Base-by-base conservation (phyloP, 495 filamentous ascomycete species). In the Tuber brumale region DNA sequence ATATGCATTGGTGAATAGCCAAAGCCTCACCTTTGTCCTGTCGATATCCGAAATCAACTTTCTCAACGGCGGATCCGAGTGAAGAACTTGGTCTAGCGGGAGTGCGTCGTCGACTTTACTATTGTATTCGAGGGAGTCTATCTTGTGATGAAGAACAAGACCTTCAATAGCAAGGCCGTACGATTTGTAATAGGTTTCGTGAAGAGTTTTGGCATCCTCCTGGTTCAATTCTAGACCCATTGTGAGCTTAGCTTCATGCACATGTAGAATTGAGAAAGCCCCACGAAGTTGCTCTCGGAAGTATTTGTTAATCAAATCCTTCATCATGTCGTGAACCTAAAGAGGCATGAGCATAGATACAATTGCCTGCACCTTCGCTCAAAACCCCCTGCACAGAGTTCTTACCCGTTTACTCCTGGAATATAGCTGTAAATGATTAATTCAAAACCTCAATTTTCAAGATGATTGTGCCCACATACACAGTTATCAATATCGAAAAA, bases 401-500 rank as follows among this genome's bases (percentile, higher is more conserved):
- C 43, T 0, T 70, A 75, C 71, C 57, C 70, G 80, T 83, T 72
- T 78, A 86, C 87, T 85, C 84, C 86, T 86, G 8, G 89, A 86
- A 75, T 90, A 90, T 39, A 90, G 85, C 87, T 89, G 69, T 61
- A 61, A 48, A 72, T 44, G 69, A n/a, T 69, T 19, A 48, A 81
- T 70, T 81, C 78, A 75, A 69, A 81, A 35, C 3, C 27, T 16
- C 19, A 27, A 19, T 37, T 18, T n/a, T n/a, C 27, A 43, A 69
- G 21, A 35, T 72, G 43, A 39, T n/a, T 12, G 46, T 21, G 73
- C 71, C 41, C 75, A 88, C 89, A 77, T 86, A 92, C 90, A 85
- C 96, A 98, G 81, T 99, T 99, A 88, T 99, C 96, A 83, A 99
- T 97, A 82, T 99, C 96, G 78, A 94, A 93, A 84, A 94, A 95